phyloP scores from a whole-genome alignment of 331 rosid species.

The Pyrus hybrid region DNA sequence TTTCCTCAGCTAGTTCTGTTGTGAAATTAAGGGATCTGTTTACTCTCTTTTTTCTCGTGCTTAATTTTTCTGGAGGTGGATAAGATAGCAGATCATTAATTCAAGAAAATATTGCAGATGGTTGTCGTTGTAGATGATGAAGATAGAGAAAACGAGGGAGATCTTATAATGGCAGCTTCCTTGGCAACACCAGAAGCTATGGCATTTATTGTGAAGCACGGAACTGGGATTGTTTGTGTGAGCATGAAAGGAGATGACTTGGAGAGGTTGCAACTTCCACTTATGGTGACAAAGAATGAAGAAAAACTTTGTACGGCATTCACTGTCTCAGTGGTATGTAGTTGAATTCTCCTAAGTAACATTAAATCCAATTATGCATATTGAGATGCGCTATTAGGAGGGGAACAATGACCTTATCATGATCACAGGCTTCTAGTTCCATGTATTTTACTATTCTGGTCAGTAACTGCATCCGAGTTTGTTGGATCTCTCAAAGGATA shows the following conservation, averaged over 20 bases:
- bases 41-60: neutral
- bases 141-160: conserved; percentile 91
- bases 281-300: conserved; percentile 70
- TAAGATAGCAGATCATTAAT: conserved; percentile 7
- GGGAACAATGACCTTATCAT: neutral
- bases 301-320: conserved; percentile 75
- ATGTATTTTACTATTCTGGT: neutral
- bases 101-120: conserved; percentile 37
- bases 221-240: conserved; percentile 82
- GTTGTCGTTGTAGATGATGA: conserved; percentile 83
- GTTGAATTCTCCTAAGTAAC: neutral
- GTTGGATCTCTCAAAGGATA: too few species aligned
- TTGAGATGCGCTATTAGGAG: neutral
- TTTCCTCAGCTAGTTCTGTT: neutral
- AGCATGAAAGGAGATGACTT: conserved; percentile 76
- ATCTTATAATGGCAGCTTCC: conserved; percentile 82
- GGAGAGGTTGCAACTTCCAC: conserved; percentile 72
- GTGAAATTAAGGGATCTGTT: neutral
- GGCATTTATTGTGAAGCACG: conserved; percentile 87
- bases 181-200: conserved; percentile 82
- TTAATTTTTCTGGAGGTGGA: neutral
- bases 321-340: conserved; percentile 79
- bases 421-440: neutral
- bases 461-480: neutral
- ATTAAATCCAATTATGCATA: neutral